These are phyloP conservation scores for Truncatella angustata DNA, from an alignment of 2,329 filamentous ascomycete genomes.

Conservation along the genomic window DNA sequence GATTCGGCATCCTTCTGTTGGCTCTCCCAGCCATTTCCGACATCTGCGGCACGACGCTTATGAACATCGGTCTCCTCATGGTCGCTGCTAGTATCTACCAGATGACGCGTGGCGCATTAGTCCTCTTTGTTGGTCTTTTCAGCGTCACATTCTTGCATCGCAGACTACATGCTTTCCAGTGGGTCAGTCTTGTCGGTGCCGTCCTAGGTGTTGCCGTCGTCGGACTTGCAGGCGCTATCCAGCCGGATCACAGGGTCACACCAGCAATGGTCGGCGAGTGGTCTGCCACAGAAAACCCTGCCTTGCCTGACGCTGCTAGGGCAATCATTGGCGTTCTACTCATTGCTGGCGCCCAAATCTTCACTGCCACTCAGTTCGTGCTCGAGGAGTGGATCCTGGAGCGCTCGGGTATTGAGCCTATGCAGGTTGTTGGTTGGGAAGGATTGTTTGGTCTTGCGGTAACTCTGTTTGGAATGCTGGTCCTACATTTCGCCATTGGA, in stretches of 20 bases:
- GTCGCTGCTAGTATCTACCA: conserved; percentile 97
- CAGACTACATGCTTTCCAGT: conserved; percentile 83
- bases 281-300: conserved; percentile 24
- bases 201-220: conserved; percentile 86
- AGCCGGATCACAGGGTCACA: conserved; percentile 54
- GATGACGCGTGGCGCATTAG: conserved; percentile 93
- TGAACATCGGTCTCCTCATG: conserved; percentile 93
- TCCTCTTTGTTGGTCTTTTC: conserved; percentile 93
- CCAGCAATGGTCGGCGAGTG: conserved; percentile 26
- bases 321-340: conserved; percentile 82
- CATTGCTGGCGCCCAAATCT: conserved; percentile 93
- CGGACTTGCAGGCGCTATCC: conserved; percentile 83
- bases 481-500: conserved; percentile 77
- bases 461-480: conserved; percentile 74
- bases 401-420: conserved; percentile 65
- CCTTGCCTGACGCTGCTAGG: conserved; percentile 49
- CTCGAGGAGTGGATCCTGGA: conserved; percentile 89
- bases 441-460: conserved; percentile 85
- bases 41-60: conserved; percentile 90
- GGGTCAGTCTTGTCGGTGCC: conserved; percentile 83
- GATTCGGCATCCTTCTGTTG: conserved; percentile 71
- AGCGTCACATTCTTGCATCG: conserved; percentile 87
- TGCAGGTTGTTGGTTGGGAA: conserved; percentile 94
- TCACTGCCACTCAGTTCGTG: conserved; percentile 95
- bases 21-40: conserved; percentile 89